Evolutionary conservation across 2,329 filamentous ascomycete species (phyloP).

Genomic region (Davidsoniella australis): DNA sequence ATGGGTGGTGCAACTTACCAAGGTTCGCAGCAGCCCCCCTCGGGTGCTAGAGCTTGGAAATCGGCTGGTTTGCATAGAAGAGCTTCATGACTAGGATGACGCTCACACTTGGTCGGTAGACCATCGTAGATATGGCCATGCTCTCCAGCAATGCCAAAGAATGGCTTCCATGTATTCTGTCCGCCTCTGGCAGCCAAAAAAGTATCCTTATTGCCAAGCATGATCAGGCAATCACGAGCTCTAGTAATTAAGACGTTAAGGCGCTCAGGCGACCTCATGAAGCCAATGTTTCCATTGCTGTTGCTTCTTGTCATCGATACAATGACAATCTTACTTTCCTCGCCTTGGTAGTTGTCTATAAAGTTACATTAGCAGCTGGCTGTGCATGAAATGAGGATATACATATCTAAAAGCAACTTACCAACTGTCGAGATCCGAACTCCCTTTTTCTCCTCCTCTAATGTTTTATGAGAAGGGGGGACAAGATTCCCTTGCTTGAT

Average conservation of each 20-base stretch:
- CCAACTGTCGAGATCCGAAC: constrained; percentile 54
- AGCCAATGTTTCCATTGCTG: constrained; percentile 45
- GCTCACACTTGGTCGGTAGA: constrained; percentile 41
- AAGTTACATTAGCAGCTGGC: neutral
- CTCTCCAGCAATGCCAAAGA: constrained; percentile 38
- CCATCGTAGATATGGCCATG: constrained; percentile 39
- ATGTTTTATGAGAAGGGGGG: constrained; percentile 23
- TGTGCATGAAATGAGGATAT: neutral
- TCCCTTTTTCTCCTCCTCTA: constrained; percentile 29
- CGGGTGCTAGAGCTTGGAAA: constrained; percentile 45
- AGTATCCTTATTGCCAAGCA: constrained; percentile 53
- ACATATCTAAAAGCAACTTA: constrained; percentile 21
- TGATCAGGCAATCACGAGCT: constrained; percentile 46
- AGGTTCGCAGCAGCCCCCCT: constrained; percentile 48
- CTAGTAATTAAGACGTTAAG: constrained; percentile 55
- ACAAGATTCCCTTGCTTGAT: constrained; percentile 36
- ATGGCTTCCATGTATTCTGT: constrained; percentile 33
- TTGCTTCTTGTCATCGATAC: constrained; percentile 54
- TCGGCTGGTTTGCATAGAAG: constrained; percentile 32
- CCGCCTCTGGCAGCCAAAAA: constrained; percentile 37
- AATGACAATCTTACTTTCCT: constrained; percentile 59
- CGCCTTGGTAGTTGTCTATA: constrained; percentile 61
- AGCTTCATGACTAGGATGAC: constrained; percentile 33
- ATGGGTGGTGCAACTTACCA: constrained; percentile 24
- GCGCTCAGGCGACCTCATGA: constrained; percentile 47